Evolutionary conservation across 1,139 yeast species (phyloP).

Genomic region (Suhomyces panamericanus): DNA sequence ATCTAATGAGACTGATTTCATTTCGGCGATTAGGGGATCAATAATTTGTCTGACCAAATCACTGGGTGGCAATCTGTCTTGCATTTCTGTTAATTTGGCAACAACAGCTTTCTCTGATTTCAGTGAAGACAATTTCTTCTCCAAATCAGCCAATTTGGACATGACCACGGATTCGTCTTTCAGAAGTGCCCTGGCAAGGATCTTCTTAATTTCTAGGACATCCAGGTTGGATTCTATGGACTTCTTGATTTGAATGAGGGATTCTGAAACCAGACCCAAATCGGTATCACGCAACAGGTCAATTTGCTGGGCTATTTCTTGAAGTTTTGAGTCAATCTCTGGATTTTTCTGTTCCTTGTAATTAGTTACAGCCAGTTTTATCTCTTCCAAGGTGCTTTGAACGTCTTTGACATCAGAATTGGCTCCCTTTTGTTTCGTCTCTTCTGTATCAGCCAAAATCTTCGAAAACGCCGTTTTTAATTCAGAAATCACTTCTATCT

Average conservation of each 20-base stretch:
- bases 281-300: not conserved
- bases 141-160: slow-evolving; percentile 7
- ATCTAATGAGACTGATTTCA: slow-evolving; percentile 27
- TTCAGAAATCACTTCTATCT: not conserved
- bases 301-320: not conserved
- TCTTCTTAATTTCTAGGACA: slow-evolving; percentile 4
- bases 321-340: not conserved
- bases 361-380: not conserved
- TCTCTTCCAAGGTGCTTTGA: not conserved
- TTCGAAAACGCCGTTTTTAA: not conserved
- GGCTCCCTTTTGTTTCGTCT: not conserved
- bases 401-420: not conserved
- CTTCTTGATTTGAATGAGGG: not conserved
- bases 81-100: slow-evolving; percentile 6
- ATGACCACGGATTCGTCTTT: slow-evolving; percentile 7
- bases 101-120: slow-evolving; percentile 3
- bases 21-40: slow-evolving; percentile 29
- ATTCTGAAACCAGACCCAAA: not conserved
- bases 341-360: not conserved
- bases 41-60: slow-evolving; percentile 23
- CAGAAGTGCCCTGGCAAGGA: slow-evolving; percentile 5
- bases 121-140: slow-evolving; percentile 13
- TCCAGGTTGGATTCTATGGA: slow-evolving; percentile 3
- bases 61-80: slow-evolving; percentile 16
- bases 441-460: not conserved